Percentiles rank a stretch among this genome's conserved stretches.
phyloP scores from a whole-genome alignment of 2,329 filamentous ascomycete genomes.

The Ploettnerulaceae sp. region DNA sequence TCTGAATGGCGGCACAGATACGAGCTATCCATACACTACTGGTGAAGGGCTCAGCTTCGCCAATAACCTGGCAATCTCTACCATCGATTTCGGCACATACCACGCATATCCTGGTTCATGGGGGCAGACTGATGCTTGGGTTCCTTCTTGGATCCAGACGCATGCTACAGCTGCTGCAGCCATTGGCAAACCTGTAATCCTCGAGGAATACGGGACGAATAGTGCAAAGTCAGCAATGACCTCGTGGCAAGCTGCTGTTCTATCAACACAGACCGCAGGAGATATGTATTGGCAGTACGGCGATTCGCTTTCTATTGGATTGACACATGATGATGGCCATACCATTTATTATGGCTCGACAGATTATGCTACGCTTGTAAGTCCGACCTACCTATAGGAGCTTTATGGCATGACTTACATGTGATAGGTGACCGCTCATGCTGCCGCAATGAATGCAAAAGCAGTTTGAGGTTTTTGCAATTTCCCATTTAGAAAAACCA shows the following conservation, averaged over 20 bases:
- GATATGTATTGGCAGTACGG: conserved; percentile 34
- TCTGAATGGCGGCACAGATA: conserved; percentile 34
- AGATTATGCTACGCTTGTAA: conserved; percentile 26
- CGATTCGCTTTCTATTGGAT: conserved; percentile 24
- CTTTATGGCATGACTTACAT: not conserved
- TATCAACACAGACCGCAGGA: conserved; percentile 25
- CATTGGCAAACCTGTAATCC: conserved; percentile 38
- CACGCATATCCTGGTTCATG: conserved; percentile 47
- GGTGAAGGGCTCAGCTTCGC: conserved; percentile 44
- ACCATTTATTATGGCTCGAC: conserved; percentile 29
- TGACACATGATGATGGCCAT: conserved; percentile 28
- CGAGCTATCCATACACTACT: conserved; percentile 40
- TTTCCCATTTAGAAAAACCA: not conserved
- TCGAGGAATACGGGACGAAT: conserved; percentile 38
- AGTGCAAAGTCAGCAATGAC: conserved; percentile 18
- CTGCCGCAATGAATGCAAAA: conserved; percentile 26
- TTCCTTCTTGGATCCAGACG: conserved; percentile 42
- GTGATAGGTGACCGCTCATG: conserved; percentile 21
- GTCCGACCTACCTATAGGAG: not conserved
- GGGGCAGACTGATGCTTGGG: conserved; percentile 37
- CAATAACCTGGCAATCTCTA: conserved; percentile 40
- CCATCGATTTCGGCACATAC: conserved; percentile 48
- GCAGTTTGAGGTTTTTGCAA: not conserved
- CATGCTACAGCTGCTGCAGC: conserved; percentile 39
- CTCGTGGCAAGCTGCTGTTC: conserved; percentile 25